These are phyloP conservation scores for Ceratocystis smalleyi DNA, from an alignment of 2,329 filamentous ascomycete species.

Conservation along the genomic window DNA sequence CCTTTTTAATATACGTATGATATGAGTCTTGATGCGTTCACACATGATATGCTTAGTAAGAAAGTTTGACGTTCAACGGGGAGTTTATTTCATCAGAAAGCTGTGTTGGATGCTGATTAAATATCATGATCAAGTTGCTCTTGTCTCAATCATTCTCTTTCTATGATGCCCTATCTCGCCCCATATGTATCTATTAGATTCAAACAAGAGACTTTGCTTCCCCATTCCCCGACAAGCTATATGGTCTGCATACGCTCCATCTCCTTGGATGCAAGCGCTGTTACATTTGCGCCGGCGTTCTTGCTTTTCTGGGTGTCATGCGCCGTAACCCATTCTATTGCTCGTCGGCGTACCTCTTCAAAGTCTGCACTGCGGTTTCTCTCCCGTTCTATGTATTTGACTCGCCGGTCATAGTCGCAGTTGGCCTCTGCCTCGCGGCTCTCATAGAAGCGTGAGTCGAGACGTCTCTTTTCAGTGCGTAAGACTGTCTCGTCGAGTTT, in stretches of 20 bases:
- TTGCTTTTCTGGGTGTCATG: background rate
- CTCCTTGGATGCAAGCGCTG: background rate
- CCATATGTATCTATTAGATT: no score
- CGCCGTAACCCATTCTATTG: conserved; percentile 27
- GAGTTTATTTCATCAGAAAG: no score
- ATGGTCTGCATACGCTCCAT: conserved; percentile 12
- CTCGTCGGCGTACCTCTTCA: conserved; percentile 33
- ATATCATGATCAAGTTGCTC: background rate
- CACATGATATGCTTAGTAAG: no score
- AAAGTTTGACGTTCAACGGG: no score
- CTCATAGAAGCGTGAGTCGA: conserved; percentile 27
- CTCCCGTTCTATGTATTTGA: conserved; percentile 30
- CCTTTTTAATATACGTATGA: no score
- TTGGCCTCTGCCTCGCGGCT: conserved; percentile 30
- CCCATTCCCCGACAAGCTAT: background rate
- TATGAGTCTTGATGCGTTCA: no score
- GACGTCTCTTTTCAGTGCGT: conserved; percentile 31
- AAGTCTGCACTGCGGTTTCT: conserved; percentile 35
- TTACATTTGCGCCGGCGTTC: background rate
- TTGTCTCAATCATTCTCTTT: no score
- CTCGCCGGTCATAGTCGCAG: conserved; percentile 30
- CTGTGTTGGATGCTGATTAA: background rate
- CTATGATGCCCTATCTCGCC: no score
- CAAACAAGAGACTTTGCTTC: background rate
- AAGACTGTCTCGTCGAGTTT: conserved; percentile 35